These are phyloP conservation scores for Naganishia friedmannii DNA, from an alignment of 768 basidiomycete species.

Conservation along the genomic window DNA sequence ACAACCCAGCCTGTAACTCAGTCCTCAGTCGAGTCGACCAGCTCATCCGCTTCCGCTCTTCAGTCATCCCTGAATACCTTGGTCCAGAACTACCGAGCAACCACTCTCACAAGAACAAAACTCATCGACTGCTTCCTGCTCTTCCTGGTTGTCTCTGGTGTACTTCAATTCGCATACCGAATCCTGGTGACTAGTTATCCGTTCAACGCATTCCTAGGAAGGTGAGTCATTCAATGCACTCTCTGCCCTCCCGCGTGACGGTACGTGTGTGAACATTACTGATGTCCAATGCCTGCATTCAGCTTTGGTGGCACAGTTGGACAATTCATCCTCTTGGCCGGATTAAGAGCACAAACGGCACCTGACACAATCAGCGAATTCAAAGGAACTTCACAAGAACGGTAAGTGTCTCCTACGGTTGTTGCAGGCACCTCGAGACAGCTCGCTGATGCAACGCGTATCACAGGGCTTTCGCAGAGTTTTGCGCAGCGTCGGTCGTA, in stretches of 20 bases:
- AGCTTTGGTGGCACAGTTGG: conserved; percentile 92
- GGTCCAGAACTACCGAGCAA: conserved; percentile 61
- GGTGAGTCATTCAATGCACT: conserved; percentile 59
- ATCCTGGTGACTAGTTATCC: conserved; percentile 87
- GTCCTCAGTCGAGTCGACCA: background rate
- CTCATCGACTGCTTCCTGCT: conserved; percentile 88
- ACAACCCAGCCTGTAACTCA: background rate
- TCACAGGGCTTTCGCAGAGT: conserved; percentile 90
- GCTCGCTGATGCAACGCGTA: background rate
- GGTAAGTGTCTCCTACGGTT: conserved; percentile 56
- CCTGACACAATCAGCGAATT: conserved; percentile 55
- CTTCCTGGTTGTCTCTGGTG: conserved; percentile 86
- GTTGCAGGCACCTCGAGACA: too few species aligned
- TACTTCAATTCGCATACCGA: conserved; percentile 88
- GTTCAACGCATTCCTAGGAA: conserved; percentile 94
- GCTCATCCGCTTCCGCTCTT: conserved; percentile 14
- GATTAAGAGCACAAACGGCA: conserved; percentile 76
- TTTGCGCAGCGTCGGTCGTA: conserved; percentile 87
- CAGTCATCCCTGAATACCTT: conserved; percentile 35
- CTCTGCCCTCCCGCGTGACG: background rate
- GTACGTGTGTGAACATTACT: background rate
- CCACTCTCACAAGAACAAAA: conserved; percentile 80
- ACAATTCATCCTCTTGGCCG: conserved; percentile 93
- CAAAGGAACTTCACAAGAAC: conserved; percentile 86
- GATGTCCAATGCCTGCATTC: background rate